Percentiles rank a stretch among this genome's conserved stretches.
Evolutionary conservation across 306 rosid genomes (phyloP).

Genomic region (Echinosophora koreensis): DNA sequence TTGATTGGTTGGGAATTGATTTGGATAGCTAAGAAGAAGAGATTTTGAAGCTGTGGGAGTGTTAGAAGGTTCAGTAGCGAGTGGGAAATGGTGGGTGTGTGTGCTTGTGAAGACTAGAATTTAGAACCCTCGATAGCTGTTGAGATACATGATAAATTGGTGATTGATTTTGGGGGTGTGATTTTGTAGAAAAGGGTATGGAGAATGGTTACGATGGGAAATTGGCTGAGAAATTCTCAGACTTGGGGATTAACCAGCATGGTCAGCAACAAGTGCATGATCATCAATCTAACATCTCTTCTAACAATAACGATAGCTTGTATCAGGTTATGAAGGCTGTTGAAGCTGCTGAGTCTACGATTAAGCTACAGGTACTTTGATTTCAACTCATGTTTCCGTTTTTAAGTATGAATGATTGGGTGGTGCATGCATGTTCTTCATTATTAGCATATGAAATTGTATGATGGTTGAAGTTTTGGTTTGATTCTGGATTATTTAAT

Average conservation of each 20-base stretch:
- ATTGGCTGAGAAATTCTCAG: constrained; percentile 78
- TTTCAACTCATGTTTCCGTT: constrained; percentile 1
- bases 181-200: constrained; percentile 59
- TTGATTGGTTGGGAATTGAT: constrained; percentile 31
- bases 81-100: constrained; percentile 16
- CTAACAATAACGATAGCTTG: constrained; percentile 66
- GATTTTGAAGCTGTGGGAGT: neutral
- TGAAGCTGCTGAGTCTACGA: constrained; percentile 93
- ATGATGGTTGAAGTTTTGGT: constrained; percentile 8
- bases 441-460: neutral
- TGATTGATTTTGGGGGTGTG: constrained; percentile 47
- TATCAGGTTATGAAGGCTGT: constrained; percentile 92
- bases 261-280: constrained; percentile 48
- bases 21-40: constrained; percentile 4
- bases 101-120: constrained; percentile 7
- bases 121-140: constrained; percentile 34
- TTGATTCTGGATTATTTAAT: constrained; percentile 16
- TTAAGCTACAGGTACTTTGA: constrained; percentile 78
- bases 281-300: constrained; percentile 39
- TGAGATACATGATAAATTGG: constrained; percentile 18
- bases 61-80: constrained; percentile 30
- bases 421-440: constrained; percentile 12
- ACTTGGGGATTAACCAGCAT: constrained; percentile 58
- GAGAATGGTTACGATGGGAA: constrained; percentile 85
- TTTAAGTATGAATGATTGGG: constrained; percentile 11